A percentile compares a stretch with the other conserved stretches of the same genome.
Evolutionary conservation across 495 filamentous ascomycete genomes (phyloP).

Genomic region (Thermothielavioides terrestris): DNA sequence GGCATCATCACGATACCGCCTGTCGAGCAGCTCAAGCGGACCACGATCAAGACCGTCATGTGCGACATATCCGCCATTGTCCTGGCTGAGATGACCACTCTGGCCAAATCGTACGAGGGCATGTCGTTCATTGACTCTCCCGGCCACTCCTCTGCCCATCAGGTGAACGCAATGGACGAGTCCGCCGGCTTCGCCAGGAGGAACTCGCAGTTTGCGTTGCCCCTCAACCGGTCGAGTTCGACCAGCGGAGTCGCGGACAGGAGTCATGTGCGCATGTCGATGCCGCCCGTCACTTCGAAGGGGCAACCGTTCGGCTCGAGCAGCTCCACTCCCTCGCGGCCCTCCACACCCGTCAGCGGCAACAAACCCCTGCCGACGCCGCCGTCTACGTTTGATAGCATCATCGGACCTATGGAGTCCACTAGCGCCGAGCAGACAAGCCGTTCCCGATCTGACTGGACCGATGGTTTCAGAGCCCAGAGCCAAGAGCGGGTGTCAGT

Average conservation of each 20-base stretch:
- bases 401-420: slow-evolving; percentile 36
- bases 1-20: slow-evolving; percentile 68
- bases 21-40: slow-evolving; percentile 58
- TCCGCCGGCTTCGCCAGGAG: slow-evolving; percentile 33
- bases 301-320: slow-evolving; percentile 27
- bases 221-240: slow-evolving; percentile 40
- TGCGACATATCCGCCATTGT: slow-evolving; percentile 82
- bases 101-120: slow-evolving; percentile 77
- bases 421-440: slow-evolving; percentile 26
- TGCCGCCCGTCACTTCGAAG: slow-evolving; percentile 49
- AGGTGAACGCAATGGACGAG: slow-evolving; percentile 34
- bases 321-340: slow-evolving; percentile 41
- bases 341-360: slow-evolving; percentile 42
- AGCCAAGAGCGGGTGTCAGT: slow-evolving; percentile 76
- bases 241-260: slow-evolving; percentile 39
- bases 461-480: slow-evolving; percentile 35
- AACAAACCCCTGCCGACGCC: slow-evolving; percentile 46
- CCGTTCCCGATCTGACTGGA: slow-evolving; percentile 24
- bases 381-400: slow-evolving; percentile 66
- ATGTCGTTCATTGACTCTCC: slow-evolving; percentile 76
- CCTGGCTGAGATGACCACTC: slow-evolving; percentile 76
- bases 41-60: slow-evolving; percentile 91
- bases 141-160: slow-evolving; percentile 30
- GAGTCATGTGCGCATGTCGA: slow-evolving; percentile 63
- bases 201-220: slow-evolving; percentile 46